Percentiles rank a stretch among this genome's conserved stretches.
Conservation (phyloP, 768 basidiomycete species). For the Cystofilobasidium ferigula region DNA sequence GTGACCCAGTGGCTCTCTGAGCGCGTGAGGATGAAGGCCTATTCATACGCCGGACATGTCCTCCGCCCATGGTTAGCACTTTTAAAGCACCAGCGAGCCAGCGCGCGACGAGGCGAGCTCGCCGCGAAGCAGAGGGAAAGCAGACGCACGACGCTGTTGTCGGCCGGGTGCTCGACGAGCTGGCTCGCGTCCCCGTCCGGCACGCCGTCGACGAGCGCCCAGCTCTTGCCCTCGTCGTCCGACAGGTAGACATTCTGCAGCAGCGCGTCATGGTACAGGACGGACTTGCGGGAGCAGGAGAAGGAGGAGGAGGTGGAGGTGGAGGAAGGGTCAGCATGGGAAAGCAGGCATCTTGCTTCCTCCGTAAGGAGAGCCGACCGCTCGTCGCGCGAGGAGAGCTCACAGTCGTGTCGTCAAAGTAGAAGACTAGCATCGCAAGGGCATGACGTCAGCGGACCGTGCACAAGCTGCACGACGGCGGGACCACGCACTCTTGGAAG, state of each 20-base stretch:
- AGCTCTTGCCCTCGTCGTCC: constrained; percentile 71
- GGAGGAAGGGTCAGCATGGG: not conserved
- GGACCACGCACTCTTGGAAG: constrained; percentile 14
- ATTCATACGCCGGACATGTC: no score
- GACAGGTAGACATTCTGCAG: constrained; percentile 65
- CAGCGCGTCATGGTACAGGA: constrained; percentile 69
- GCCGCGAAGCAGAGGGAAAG: not conserved
- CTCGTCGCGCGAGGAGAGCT: constrained; percentile 24
- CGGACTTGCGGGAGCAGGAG: constrained; percentile 44
- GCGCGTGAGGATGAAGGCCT: constrained; percentile 80
- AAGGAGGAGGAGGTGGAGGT: not conserved
- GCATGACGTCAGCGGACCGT: not conserved
- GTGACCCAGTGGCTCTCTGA: constrained; percentile 75
- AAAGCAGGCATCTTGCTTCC: not conserved
- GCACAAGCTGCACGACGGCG: not conserved
- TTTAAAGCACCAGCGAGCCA: constrained; percentile 1
- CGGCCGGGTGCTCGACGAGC: constrained; percentile 77
- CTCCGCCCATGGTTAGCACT: no score
- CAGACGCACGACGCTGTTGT: constrained; percentile 56
- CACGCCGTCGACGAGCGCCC: constrained; percentile 47
- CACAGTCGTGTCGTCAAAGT: constrained; percentile 86
- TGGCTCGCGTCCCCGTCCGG: constrained; percentile 52
- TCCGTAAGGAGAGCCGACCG: no score
- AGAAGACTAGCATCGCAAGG: constrained; percentile 46
- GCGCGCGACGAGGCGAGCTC: not conserved